Percentiles rank a stretch among this genome's conserved stretches.
Evolutionary conservation across 2,329 filamentous ascomycete genomes (phyloP).

Genomic region (Aspergillus uvarum): DNA sequence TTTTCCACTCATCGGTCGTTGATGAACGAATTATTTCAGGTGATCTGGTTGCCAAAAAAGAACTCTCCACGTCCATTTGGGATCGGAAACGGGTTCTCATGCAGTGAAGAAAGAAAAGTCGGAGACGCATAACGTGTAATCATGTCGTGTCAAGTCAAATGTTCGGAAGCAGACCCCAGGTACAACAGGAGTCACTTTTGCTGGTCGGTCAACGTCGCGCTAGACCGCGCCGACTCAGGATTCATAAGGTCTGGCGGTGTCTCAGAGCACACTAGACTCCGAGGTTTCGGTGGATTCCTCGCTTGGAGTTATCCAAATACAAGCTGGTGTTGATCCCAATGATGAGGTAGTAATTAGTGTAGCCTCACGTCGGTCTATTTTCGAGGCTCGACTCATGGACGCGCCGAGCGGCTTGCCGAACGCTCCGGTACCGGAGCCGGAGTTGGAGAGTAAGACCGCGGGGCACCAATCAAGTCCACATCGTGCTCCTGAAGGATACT

Average conservation of each 20-base stretch:
- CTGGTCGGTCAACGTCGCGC: neutral
- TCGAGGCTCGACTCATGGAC: constrained; percentile 26
- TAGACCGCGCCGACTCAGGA: neutral
- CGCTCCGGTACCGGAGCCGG: constrained; percentile 41
- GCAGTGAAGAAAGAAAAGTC: constrained; percentile 10
- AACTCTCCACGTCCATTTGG: neutral
- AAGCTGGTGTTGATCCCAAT: neutral
- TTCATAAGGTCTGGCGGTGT: neutral
- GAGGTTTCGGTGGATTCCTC: neutral
- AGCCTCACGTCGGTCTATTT: neutral
- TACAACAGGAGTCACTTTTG: neutral
- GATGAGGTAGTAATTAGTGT: neutral
- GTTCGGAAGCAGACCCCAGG: neutral
- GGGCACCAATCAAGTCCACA: constrained; percentile 49
- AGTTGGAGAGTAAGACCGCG: constrained; percentile 46
- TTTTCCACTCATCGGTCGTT: constrained; percentile 32
- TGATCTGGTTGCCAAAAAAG: neutral
- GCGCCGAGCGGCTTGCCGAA: constrained; percentile 46
- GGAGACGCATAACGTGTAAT: constrained; percentile 14
- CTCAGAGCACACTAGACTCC: neutral
- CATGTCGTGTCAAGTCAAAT: constrained; percentile 14
- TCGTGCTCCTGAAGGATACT: constrained; percentile 59
- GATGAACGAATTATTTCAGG: constrained; percentile 26
- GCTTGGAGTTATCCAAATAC: neutral
- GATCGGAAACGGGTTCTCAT: neutral